These are phyloP conservation scores for Daedaleopsis sinensis DNA, from an alignment of 768 basidiomycete genomes.

Conservation along the genomic window DNA sequence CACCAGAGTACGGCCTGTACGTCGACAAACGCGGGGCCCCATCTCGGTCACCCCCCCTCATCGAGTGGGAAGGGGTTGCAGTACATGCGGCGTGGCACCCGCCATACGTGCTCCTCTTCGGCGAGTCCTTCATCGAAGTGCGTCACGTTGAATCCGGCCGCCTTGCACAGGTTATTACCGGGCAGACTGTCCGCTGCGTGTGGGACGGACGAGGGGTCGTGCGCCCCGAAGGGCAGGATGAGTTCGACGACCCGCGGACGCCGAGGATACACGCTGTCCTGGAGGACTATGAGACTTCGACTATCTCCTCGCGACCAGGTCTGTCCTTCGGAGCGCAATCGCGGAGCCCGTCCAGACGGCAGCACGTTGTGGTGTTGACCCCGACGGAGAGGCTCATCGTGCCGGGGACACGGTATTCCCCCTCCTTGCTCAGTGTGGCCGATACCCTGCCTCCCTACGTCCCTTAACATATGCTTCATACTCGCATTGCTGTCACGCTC, in stretches of 20 bases:
- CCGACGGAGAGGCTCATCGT: constrained; percentile 16
- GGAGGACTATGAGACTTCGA: constrained; percentile 11
- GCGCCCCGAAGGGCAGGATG: background rate
- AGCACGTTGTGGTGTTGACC: constrained; percentile 10
- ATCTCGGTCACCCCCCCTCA: constrained; percentile 38
- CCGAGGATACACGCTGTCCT: constrained; percentile 12
- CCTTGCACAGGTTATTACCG: constrained; percentile 41
- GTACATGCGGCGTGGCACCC: constrained; percentile 50
- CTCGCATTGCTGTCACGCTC: background rate
- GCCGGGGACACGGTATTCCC: constrained; percentile 18
- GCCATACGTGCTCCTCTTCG: constrained; percentile 48
- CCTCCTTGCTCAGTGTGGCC: constrained; percentile 18
- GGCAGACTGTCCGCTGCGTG: constrained; percentile 43
- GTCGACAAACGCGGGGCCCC: constrained; percentile 53
- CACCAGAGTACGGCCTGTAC: constrained; percentile 48
- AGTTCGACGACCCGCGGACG: constrained; percentile 15
- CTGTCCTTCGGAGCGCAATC: background rate
- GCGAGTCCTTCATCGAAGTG: constrained; percentile 47
- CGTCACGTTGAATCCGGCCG: constrained; percentile 43
- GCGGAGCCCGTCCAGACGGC: background rate
- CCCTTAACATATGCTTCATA: background rate
- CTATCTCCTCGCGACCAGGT: background rate
- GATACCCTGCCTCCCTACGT: constrained; percentile 17
- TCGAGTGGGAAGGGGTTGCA: constrained; percentile 55
- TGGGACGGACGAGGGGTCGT: constrained; percentile 45